Percentiles rank a stretch among this genome's conserved stretches.
phyloP scores from a whole-genome alignment of 2,329 filamentous ascomycete species.

The Torrubiella hemipterigena region DNA sequence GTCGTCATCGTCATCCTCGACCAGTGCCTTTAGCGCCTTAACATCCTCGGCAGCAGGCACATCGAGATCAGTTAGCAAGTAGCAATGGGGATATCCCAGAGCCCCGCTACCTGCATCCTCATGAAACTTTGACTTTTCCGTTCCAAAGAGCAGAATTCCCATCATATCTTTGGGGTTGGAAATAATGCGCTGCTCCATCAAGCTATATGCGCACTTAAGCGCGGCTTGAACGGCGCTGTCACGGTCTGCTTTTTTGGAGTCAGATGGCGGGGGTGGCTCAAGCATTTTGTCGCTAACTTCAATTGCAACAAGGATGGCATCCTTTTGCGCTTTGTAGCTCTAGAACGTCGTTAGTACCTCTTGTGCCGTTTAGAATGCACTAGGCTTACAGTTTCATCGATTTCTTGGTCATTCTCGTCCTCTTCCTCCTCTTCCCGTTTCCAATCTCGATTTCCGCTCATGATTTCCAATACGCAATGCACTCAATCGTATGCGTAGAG shows the following conservation, averaged over 20 bases:
- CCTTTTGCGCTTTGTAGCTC: conserved; percentile 86
- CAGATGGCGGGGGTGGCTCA: conserved; percentile 45
- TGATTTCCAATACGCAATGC: conserved; percentile 9
- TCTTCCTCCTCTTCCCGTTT: conserved; percentile 51
- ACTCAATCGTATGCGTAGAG: too few relatives aligned
- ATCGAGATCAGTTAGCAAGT: conserved; percentile 79
- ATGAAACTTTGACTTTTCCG: conserved; percentile 69
- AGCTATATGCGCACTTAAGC: conserved; percentile 82
- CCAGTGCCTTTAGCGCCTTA: conserved; percentile 61
- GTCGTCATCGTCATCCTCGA: conserved; percentile 62
- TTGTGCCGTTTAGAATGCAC: too few relatives aligned
- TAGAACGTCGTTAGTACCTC: too few relatives aligned
- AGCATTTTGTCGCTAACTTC: conserved; percentile 88
- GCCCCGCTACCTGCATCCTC: conserved; percentile 49
- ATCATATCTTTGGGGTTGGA: conserved; percentile 96
- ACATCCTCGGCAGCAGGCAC: conserved; percentile 81
- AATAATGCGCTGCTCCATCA: conserved; percentile 98
- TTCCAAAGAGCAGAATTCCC: conserved; percentile 85
- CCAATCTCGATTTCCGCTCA: conserved; percentile 27
- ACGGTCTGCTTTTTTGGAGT: conserved; percentile 63
- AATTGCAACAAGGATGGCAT: conserved; percentile 96
- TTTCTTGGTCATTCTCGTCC: conserved; percentile 48
- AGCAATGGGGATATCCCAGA: conserved; percentile 77
- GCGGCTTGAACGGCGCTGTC: conserved; percentile 75
- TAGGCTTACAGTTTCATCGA: conserved; percentile 50